Base-by-base conservation (phyloP, 2,329 filamentous ascomycete species). In the Tolypocladium pustulatum region DNA sequence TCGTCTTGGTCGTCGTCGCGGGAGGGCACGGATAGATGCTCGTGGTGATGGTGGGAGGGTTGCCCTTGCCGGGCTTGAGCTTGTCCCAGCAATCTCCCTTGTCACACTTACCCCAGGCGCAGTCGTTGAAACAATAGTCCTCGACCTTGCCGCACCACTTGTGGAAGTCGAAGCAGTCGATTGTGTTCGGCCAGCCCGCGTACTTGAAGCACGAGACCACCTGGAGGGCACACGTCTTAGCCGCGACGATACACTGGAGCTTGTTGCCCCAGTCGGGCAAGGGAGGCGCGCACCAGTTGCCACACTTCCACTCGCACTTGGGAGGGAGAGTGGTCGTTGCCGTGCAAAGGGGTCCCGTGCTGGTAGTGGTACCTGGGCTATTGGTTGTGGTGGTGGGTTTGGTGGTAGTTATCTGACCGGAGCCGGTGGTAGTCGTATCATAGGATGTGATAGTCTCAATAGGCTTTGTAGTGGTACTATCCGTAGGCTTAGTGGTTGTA, bases 241-340 rank as follows among this genome's bases (percentile, higher is more conserved):
- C 73, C 27, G 77, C 75, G 12, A 62, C 63, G 55, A 69, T 65
- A 68, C 81, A 84, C 53, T 69, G 67, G 49, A 65, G 61, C 58
- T 71, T 62, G 65, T 81, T 72, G 46, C 68, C 66, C 70, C 76
- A 84, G 63, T 76, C 70, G 30, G 80, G 80, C 15, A 83, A 67
- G 17, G 78, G 73, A 53, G 72, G 73, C 41, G 75, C 75, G 66
- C 79, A 82, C 80, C 81, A 84, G 61, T 74, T 76, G 54, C 81
- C 81, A 62, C 77, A 78, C 62, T 76, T 72, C 69, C 81, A 83
- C 66, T 83, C 81, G 68, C 81, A 83, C 36, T 69, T 72, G 54
- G 78, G 69, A 12, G 78, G 75, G 30, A 75, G 67, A 13, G 75
- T 72, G 30, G 71, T 67, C 30, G 78, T 81, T 54, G 74, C 70